Percentiles rank a stretch among this genome's conserved stretches.
Evolutionary conservation across 2,329 filamentous ascomycete genomes (phyloP).

Genomic region (Fusarium temperatum): DNA sequence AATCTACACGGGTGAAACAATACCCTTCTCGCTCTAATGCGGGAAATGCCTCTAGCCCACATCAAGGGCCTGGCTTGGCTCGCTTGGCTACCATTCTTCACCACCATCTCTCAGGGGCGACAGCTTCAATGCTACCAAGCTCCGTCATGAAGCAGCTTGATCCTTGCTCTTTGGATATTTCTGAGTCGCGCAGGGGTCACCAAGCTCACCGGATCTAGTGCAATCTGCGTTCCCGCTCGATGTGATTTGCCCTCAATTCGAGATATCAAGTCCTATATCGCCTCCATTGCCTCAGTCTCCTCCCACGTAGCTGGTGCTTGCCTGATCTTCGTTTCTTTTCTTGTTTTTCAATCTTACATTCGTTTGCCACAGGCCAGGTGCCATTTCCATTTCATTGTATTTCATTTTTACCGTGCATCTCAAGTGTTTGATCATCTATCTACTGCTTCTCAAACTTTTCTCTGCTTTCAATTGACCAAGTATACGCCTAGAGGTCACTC

Average conservation of each 20-base stretch:
- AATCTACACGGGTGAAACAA: conserved; percentile 28
- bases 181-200: conserved; percentile 20
- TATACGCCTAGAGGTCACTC: conserved; percentile 1
- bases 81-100: conserved; percentile 27
- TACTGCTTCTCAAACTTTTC: neutral
- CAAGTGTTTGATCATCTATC: conserved; percentile 9
- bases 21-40: conserved; percentile 31
- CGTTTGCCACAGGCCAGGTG: conserved; percentile 35
- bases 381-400: conserved; percentile 7
- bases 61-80: conserved; percentile 23
- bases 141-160: conserved; percentile 30
- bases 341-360: conserved; percentile 25
- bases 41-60: conserved; percentile 22
- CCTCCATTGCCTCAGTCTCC: conserved; percentile 11
- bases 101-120: conserved; percentile 25
- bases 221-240: conserved; percentile 24
- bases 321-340: conserved; percentile 29
- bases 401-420: conserved; percentile 20
- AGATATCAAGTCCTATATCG: conserved; percentile 33
- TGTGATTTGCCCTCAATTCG: conserved; percentile 26
- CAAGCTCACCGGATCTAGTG: conserved; percentile 9
- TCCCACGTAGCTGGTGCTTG: conserved; percentile 10
- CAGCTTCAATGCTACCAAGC: conserved; percentile 29
- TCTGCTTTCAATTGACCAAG: conserved; percentile 11
- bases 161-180: conserved; percentile 26